These are phyloP conservation scores for Colletotrichum lini DNA, from an alignment of 2,329 filamentous ascomycete genomes.

Conservation along the genomic window DNA sequence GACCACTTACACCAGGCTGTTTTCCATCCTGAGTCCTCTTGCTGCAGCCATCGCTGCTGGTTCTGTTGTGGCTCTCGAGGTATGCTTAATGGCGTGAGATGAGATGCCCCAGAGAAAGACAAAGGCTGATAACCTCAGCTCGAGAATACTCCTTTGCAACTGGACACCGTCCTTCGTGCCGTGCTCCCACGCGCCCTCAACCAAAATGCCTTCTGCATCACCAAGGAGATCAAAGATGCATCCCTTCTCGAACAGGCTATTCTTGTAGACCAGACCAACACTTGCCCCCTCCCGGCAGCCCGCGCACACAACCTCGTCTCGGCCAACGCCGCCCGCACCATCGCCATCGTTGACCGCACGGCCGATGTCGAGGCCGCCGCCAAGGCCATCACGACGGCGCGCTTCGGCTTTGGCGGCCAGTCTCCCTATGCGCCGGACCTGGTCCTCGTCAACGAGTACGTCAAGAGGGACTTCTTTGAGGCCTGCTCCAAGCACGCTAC, in stretches of 20 bases:
- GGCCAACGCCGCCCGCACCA: slow-evolving; percentile 47
- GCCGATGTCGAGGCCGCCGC: slow-evolving; percentile 69
- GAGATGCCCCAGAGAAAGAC: not conserved
- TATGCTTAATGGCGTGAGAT: slow-evolving; percentile 43
- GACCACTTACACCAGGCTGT: slow-evolving; percentile 45
- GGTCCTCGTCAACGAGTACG: slow-evolving; percentile 75
- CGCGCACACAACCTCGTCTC: slow-evolving; percentile 43
- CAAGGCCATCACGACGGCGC: slow-evolving; percentile 64
- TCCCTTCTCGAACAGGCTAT: slow-evolving; percentile 24
- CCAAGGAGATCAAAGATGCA: slow-evolving; percentile 29
- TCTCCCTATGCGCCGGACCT: slow-evolving; percentile 75
- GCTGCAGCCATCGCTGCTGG: slow-evolving; percentile 49
- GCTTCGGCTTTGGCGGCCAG: slow-evolving; percentile 68
- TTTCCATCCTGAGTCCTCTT: slow-evolving; percentile 46
- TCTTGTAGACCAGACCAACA: slow-evolving; percentile 33
- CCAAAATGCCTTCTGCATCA: slow-evolving; percentile 36
- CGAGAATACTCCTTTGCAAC: slow-evolving; percentile 31
- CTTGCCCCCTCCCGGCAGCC: not conserved
- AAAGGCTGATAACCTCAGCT: slow-evolving; percentile 15
- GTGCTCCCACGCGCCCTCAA: slow-evolving; percentile 29
- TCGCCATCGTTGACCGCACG: slow-evolving; percentile 74
- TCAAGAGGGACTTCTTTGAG: slow-evolving; percentile 67
- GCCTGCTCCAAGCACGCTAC: slow-evolving; percentile 36
- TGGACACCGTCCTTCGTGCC: slow-evolving; percentile 30
- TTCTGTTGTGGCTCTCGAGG: slow-evolving; percentile 49